phyloP scores from a whole-genome alignment of 768 basidiomycete genomes.

The Mycena rebaudengoi region DNA sequence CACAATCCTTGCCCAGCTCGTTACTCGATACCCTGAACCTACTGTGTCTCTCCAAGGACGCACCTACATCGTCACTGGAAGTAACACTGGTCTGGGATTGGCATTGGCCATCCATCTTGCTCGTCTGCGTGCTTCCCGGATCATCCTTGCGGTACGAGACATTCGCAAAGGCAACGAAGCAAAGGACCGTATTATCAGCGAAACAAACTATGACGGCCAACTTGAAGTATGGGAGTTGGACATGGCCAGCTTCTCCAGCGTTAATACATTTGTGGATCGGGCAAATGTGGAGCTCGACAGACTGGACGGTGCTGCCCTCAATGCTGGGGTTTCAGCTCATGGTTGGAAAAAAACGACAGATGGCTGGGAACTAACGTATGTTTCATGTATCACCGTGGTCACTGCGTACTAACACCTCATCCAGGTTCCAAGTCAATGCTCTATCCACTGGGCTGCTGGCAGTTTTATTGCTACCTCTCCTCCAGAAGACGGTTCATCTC shows the following conservation, averaged over 20 bases:
- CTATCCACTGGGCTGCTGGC: conserved; percentile 11
- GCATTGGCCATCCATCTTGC: conserved; percentile 3
- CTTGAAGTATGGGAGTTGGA: conserved; percentile 57
- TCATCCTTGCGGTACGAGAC: conserved; percentile 49
- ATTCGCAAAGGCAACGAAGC: conserved; percentile 34
- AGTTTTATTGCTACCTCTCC: not conserved
- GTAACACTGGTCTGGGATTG: conserved; percentile 8
- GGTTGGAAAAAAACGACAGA: not conserved
- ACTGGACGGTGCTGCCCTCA: conserved; percentile 6
- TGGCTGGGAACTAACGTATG: conserved; percentile 5
- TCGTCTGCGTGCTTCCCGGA: conserved; percentile 45
- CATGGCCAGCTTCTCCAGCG: conserved; percentile 25
- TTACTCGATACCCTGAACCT: not conserved
- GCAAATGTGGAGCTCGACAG: not conserved
- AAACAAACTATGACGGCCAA: conserved; percentile 28
- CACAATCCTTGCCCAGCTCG: conserved; percentile 4
- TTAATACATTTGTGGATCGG: not conserved
- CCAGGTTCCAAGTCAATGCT: conserved; percentile 10
- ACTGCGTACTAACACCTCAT: not conserved
- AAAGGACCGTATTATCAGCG: conserved; percentile 41
- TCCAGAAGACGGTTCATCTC: not conserved
- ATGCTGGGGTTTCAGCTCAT: not conserved
- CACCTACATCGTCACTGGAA: conserved; percentile 16
- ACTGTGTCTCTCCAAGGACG: not conserved
- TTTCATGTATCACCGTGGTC: not conserved